These are phyloP conservation scores for Trichoderma breve DNA, from an alignment of 2,329 filamentous ascomycete genomes.

Conservation along the genomic window DNA sequence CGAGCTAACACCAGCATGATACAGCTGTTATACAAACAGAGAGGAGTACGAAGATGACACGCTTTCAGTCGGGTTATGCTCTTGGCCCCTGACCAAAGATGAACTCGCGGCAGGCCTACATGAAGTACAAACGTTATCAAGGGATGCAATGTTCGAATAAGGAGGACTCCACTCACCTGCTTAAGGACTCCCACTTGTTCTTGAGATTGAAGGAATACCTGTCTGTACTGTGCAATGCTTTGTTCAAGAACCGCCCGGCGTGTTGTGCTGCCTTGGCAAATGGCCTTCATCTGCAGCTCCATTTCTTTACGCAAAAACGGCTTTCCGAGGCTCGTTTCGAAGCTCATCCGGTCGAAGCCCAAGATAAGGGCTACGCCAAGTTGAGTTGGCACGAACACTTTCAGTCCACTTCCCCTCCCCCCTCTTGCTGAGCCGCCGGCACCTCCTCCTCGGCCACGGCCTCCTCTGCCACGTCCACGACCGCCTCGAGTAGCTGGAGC, in stretches of 20 bases:
- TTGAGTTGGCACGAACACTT: conserved; percentile 90
- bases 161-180: conserved; percentile 47
- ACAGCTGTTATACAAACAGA: background rate
- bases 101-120: conserved; percentile 41
- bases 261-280: conserved; percentile 82
- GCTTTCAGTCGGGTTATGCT: background rate
- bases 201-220: conserved; percentile 79
- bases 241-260: conserved; percentile 74
- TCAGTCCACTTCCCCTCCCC: conserved; percentile 51
- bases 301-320: conserved; percentile 97
- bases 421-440: conserved; percentile 42
- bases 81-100: conserved; percentile 28
- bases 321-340: conserved; percentile 90
- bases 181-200: conserved; percentile 69
- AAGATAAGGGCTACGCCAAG: conserved; percentile 89
- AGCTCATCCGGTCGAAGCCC: conserved; percentile 91
- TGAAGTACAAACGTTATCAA: background rate
- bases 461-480: conserved; percentile 48
- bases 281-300: conserved; percentile 95
- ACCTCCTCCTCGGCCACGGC: conserved; percentile 37
- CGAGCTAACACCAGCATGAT: background rate
- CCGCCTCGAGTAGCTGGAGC: conserved; percentile 44
- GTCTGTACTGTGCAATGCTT: conserved; percentile 81
- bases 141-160: background rate
- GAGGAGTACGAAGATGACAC: background rate